Percentiles rank a stretch among this genome's conserved stretches.
phyloP scores from a whole-genome alignment of 73 alveolate genomes.

The Paramecium pentaurelia region DNA sequence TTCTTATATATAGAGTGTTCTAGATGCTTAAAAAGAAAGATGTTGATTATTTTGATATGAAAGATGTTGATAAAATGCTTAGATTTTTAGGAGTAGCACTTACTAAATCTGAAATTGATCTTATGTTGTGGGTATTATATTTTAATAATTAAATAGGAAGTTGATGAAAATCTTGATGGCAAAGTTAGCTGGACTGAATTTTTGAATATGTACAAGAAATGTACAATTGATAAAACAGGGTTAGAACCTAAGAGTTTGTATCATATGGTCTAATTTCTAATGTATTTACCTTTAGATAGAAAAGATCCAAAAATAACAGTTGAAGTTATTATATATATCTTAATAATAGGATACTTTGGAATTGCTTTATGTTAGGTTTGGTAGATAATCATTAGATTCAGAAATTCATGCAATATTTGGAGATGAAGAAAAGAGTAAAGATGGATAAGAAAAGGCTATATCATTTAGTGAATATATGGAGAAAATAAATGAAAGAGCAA shows the following conservation, averaged over 20 bases:
- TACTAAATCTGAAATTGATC: constrained; percentile 80
- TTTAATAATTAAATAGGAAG: constrained; percentile 77
- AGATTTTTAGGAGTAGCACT: constrained; percentile 63
- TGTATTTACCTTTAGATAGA: constrained; percentile 85
- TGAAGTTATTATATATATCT: constrained; percentile 59
- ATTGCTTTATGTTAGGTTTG: constrained; percentile 92
- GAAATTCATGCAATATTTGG: constrained; percentile 85
- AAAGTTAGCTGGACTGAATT: constrained; percentile 87
- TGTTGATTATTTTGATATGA: constrained; percentile 18
- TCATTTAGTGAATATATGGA: constrained; percentile 74
- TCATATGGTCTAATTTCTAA: constrained; percentile 95
- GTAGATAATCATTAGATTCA: constrained; percentile 71
- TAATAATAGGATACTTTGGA: constrained; percentile 96
- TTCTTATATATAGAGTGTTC: constrained; percentile 16
- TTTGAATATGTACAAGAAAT: constrained; percentile 92
- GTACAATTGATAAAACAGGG: constrained; percentile 87
- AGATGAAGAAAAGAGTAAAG: constrained; percentile 65
- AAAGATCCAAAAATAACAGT: constrained; percentile 17
- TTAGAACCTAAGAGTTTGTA: constrained; percentile 95
- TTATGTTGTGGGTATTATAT: constrained; percentile 75
- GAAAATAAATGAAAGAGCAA: constrained; percentile 73
- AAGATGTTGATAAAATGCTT: constrained; percentile 60
- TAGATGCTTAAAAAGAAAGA: background rate
- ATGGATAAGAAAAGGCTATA: constrained; percentile 71
- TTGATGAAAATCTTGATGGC: constrained; percentile 94